Evolutionary conservation across 2,329 filamentous ascomycete genomes (phyloP).

Genomic region (Fusarium duplospermum): DNA sequence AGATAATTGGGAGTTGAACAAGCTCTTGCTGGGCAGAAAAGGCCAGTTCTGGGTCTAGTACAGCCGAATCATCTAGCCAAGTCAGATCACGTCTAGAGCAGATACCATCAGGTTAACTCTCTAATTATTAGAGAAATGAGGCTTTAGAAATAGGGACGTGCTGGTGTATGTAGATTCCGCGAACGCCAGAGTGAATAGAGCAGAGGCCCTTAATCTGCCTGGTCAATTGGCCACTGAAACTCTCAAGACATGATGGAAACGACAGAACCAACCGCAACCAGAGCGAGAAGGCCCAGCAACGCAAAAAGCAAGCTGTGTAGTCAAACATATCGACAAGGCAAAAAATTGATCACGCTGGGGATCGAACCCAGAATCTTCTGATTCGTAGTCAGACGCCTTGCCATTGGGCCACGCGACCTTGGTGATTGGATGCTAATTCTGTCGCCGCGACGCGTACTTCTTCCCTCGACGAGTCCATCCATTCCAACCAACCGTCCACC

Average conservation of each 20-base stretch:
- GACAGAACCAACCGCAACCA: neutral
- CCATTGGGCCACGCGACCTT: constrained; percentile 46
- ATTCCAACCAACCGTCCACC: neutral
- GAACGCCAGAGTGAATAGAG: neutral
- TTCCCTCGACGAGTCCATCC: neutral
- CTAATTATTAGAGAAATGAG: neutral
- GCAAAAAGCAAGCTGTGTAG: neutral
- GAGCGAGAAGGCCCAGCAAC: neutral
- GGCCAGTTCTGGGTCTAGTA: no score
- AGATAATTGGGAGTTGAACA: neutral
- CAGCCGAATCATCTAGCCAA: neutral
- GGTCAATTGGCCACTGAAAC: neutral
- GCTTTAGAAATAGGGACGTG: neutral
- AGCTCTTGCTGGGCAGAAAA: neutral
- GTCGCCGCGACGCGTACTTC: neutral
- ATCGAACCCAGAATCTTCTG: constrained; percentile 50
- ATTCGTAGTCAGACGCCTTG: constrained; percentile 51
- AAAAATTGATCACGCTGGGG: constrained; percentile 40
- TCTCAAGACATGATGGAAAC: neutral
- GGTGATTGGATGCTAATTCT: neutral
- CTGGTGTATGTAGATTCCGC: neutral
- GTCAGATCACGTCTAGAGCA: neutral
- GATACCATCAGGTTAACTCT: neutral
- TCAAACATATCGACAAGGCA: neutral
- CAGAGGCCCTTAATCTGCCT: neutral